phyloP scores from a whole-genome alignment of 2,329 filamentous ascomycete species.

The Beauveria asiatica region DNA sequence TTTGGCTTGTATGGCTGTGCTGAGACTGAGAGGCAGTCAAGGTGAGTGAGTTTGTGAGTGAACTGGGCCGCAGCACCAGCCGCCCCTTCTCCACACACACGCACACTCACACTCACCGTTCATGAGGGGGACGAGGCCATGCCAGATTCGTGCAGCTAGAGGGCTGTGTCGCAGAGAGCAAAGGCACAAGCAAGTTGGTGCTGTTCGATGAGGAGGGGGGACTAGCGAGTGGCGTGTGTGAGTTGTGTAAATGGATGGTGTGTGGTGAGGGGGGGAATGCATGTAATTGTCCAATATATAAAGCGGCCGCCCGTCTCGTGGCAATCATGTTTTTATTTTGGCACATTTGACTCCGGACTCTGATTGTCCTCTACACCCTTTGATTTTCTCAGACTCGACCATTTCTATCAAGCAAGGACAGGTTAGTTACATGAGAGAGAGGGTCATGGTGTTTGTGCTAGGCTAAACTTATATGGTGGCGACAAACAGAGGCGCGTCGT shows the following conservation, averaged over 20 bases:
- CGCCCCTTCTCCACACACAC: neutral
- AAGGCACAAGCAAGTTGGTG: neutral
- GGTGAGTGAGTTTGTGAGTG: neutral
- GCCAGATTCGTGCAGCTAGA: neutral
- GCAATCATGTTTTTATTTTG: neutral
- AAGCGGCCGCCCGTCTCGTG: neutral
- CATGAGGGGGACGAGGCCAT: neutral
- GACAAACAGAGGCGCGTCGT: too few relatives aligned
- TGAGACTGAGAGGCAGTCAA: neutral
- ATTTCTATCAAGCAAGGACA: too few relatives aligned
- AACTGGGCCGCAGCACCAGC: neutral
- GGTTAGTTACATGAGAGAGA: too few relatives aligned
- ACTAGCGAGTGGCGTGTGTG: constrained; percentile 1
- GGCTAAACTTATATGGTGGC: too few relatives aligned
- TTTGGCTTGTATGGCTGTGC: neutral
- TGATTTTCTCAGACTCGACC: too few relatives aligned
- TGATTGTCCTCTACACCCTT: too few relatives aligned
- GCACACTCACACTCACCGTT: neutral
- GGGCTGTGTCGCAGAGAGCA: neutral
- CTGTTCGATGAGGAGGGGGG: neutral
- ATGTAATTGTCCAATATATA: constrained; percentile 1
- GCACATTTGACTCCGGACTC: neutral
- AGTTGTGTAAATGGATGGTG: neutral
- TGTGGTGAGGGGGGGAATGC: neutral
- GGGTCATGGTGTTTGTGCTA: too few relatives aligned